phyloP scores from a whole-genome alignment of 176 grass and related monocot species.

The Ampelocalamus luodianensis region DNA sequence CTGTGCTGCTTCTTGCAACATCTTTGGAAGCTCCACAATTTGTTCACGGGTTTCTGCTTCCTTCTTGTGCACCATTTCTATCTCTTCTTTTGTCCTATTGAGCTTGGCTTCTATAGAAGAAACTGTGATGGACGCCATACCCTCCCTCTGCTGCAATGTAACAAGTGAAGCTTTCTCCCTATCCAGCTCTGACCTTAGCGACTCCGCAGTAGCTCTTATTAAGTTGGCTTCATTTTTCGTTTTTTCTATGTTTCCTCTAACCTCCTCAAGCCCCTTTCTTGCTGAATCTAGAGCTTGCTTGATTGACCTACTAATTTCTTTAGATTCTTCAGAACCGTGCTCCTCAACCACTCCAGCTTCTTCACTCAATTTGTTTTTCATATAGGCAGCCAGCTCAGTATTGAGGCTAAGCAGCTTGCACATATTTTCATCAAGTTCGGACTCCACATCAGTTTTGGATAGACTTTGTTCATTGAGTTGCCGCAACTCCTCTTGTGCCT shows the following conservation, averaged over 20 bases:
- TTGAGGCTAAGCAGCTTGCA: conserved; percentile 55
- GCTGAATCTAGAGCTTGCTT: conserved; percentile 62
- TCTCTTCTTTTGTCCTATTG: conserved; percentile 65
- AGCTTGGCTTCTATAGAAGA: conserved; percentile 88
- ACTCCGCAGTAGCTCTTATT: conserved; percentile 57
- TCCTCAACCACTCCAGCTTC: conserved; percentile 50
- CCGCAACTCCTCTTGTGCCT: conserved; percentile 67
- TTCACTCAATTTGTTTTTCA: conserved; percentile 62
- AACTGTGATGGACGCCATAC: conserved; percentile 86
- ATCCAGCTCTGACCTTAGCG: conserved; percentile 67
- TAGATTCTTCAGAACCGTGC: conserved; percentile 56
- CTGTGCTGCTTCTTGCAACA: conserved; percentile 79
- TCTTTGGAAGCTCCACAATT: conserved; percentile 77
- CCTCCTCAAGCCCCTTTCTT: conserved; percentile 70
- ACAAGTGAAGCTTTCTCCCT: conserved; percentile 67
- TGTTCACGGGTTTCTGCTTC: conserved; percentile 71
- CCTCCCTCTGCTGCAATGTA: conserved; percentile 79
- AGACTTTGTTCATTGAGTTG: conserved; percentile 63
- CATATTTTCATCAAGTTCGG: conserved; percentile 56
- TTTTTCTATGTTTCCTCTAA: conserved; percentile 63
- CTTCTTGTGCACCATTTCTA: conserved; percentile 66
- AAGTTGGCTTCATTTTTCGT: conserved; percentile 59
- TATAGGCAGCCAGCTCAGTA: conserved; percentile 65
- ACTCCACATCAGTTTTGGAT: conserved; percentile 55
- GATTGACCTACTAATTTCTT: conserved; percentile 61